Percentiles rank a stretch among this genome's conserved stretches.
phyloP scores from a whole-genome alignment of 192 early-diverging fungal genomes.

The Gonapodya sp. region DNA sequence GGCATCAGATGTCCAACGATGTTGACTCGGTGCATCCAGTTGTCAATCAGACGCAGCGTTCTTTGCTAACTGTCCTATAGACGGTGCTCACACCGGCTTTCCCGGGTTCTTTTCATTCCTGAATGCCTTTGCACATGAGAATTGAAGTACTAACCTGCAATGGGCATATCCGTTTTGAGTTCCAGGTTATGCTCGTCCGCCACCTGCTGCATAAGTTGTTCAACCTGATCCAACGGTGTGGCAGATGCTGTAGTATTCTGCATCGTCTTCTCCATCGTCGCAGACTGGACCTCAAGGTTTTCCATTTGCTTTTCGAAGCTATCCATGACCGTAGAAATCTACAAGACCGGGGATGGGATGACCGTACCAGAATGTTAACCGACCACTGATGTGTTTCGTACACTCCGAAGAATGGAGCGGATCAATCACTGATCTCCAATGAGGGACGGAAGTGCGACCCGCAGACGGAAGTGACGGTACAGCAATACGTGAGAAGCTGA shows the following conservation, averaged over 20 bases:
- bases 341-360: constrained; percentile 16
- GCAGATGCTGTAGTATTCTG: constrained; percentile 72
- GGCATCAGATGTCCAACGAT: neutral
- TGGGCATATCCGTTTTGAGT: constrained; percentile 59
- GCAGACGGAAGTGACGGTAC: no score
- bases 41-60: no score
- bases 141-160: neutral
- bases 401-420: neutral
- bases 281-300: constrained; percentile 92
- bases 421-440: no score
- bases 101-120: no score
- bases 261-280: constrained; percentile 94
- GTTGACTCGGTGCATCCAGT: no score
- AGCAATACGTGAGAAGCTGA: no score
- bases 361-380: constrained; percentile 15
- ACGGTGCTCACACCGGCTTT: no score
- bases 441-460: no score
- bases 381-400: constrained; percentile 11
- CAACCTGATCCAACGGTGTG: constrained; percentile 86
- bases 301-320: constrained; percentile 95
- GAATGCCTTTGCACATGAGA: no score
- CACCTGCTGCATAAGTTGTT: constrained; percentile 88
- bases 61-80: no score
- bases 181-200: constrained; percentile 95
- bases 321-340: constrained; percentile 98